A percentile compares a stretch with the other conserved stretches of the same genome.
Evolutionary conservation across 495 filamentous ascomycete genomes (phyloP).

Genomic region (Cenococcum geophilum): DNA sequence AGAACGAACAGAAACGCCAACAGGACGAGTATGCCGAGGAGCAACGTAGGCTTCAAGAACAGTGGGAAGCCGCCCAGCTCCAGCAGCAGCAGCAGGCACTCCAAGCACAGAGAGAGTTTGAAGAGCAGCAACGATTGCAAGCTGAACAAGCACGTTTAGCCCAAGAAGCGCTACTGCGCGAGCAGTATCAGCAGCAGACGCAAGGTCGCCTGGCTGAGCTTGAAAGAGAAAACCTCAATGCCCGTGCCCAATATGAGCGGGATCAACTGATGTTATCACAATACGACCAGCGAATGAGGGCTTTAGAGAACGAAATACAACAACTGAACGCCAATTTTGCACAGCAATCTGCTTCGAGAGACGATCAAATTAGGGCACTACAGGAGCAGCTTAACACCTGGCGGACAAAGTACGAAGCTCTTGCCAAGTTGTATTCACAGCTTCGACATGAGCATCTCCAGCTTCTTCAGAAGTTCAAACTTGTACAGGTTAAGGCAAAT

Average conservation of each 20-base stretch:
- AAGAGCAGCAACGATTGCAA: slow-evolving; percentile 85
- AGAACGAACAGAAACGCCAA: slow-evolving; percentile 79
- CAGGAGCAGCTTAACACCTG: slow-evolving; percentile 96
- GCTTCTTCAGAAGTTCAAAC: slow-evolving; percentile 88
- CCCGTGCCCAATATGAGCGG: slow-evolving; percentile 90
- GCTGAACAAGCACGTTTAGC: slow-evolving; percentile 84
- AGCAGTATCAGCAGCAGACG: slow-evolving; percentile 85
- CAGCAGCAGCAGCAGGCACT: slow-evolving; percentile 74
- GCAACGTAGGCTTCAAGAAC: slow-evolving; percentile 77
- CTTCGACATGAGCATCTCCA: slow-evolving; percentile 93
- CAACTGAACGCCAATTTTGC: slow-evolving; percentile 77
- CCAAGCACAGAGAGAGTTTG: slow-evolving; percentile 85
- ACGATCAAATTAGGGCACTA: slow-evolving; percentile 85
- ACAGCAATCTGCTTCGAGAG: slow-evolving; percentile 79
- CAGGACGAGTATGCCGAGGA: slow-evolving; percentile 93
- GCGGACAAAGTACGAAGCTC: slow-evolving; percentile 91
- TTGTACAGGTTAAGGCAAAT: slow-evolving; percentile 89
- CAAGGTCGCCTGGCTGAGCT: slow-evolving; percentile 90
- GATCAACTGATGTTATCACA: slow-evolving; percentile 95
- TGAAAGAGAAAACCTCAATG: slow-evolving; percentile 89
- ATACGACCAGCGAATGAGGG: slow-evolving; percentile 90
- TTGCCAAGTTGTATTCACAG: slow-evolving; percentile 96
- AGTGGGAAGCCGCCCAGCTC: slow-evolving; percentile 67
- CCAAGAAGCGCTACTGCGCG: slow-evolving; percentile 78
- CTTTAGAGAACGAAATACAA: slow-evolving; percentile 77